phyloP scores from a whole-genome alignment of 176 grass and related monocot genomes.

The Triticum urartu region DNA sequence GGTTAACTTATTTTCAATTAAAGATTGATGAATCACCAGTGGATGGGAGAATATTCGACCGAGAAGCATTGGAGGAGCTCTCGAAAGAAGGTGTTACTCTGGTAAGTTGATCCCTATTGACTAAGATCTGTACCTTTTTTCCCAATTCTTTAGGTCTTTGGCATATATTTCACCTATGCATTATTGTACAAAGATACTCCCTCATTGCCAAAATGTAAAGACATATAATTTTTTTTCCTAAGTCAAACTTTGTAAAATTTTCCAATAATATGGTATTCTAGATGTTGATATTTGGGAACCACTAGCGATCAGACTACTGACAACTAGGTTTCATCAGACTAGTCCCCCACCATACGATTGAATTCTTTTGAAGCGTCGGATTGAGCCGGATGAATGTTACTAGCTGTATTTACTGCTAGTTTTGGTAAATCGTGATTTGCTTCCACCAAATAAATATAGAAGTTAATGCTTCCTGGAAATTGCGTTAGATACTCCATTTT shows the following conservation, averaged over 20 bases:
- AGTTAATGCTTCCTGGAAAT: too few relatives aligned
- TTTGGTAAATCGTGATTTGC: too few relatives aligned
- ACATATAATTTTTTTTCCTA: neutral
- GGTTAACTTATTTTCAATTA: conserved; percentile 17
- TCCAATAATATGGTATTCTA: neutral
- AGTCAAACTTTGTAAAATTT: neutral
- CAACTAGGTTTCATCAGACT: too few relatives aligned
- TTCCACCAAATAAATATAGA: too few relatives aligned
- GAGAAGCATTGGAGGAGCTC: conserved; percentile 87
- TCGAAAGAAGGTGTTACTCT: conserved; percentile 99
- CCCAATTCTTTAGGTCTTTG: neutral
- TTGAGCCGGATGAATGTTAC: too few relatives aligned
- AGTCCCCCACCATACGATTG: too few relatives aligned
- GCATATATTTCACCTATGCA: conserved; percentile 10
- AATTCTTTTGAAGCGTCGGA: too few relatives aligned
- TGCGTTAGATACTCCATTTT: too few relatives aligned
- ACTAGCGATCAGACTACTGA: too few relatives aligned
- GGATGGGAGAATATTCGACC: conserved; percentile 95
- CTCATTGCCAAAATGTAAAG: neutral
- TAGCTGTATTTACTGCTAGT: too few relatives aligned
- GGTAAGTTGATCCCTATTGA: conserved; percentile 58
- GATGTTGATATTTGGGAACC: neutral
- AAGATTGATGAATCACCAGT: conserved; percentile 98
- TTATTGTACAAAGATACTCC: neutral
- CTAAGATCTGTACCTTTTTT: neutral